Conservation (phyloP, 345 rosid species). For the Eucalyptus caleyi region DNA sequence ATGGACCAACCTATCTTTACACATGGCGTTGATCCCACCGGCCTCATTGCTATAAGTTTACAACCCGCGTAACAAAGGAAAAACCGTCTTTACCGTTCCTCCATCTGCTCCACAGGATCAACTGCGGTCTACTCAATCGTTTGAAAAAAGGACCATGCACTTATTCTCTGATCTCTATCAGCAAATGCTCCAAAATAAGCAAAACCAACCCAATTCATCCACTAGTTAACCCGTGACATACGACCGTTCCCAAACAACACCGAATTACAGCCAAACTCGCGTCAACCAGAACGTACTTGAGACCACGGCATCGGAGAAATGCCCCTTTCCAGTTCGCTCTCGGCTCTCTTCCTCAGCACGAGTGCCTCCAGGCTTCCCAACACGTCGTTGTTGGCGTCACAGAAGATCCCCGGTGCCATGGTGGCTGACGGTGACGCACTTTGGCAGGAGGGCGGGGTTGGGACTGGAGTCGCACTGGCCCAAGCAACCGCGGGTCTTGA, state of each 20-base stretch:
- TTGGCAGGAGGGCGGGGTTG: conserved; percentile 53
- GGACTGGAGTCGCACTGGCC: conserved; percentile 84
- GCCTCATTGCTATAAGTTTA: too few species aligned
- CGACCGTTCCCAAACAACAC: too few species aligned
- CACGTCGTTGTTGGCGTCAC: conserved; percentile 9
- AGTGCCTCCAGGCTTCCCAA: conserved; percentile 36
- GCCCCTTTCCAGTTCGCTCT: neutral
- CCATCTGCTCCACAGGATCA: too few species aligned
- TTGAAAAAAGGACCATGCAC: too few species aligned
- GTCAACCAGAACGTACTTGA: conserved; percentile 15
- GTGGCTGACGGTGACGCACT: conserved; percentile 42
- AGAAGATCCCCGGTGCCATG: conserved; percentile 52
- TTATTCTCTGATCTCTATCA: too few species aligned
- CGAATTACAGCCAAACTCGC: neutral
- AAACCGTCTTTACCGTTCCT: too few species aligned
- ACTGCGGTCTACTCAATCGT: too few species aligned
- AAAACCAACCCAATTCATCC: too few species aligned
- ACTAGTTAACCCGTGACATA: too few species aligned
- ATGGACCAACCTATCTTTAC: conserved; percentile 42
- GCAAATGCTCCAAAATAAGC: too few species aligned
- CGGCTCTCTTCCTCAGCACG: conserved; percentile 52
- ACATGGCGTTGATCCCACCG: conserved; percentile 42
- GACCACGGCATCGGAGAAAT: conserved; percentile 33
- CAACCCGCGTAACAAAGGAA: too few species aligned
- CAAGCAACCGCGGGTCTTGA: conserved; percentile 53